These are phyloP conservation scores for Gracilaria gracilis DNA, from an alignment of 23 red algal genomes.

Conservation along the genomic window DNA sequence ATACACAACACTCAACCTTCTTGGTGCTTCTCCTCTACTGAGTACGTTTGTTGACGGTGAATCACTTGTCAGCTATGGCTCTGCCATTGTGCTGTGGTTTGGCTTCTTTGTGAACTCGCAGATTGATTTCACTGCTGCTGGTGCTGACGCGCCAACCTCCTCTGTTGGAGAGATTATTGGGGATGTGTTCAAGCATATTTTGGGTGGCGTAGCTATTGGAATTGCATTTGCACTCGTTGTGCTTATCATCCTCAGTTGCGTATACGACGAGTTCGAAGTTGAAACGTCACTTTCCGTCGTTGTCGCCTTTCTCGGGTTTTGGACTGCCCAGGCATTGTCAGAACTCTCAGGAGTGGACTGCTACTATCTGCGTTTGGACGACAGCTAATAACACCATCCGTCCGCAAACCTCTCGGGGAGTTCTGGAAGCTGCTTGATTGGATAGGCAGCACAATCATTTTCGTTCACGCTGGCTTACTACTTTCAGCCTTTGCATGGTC, in stretches of 20 bases:
- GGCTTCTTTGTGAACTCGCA: conserved; percentile 77
- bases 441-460: conserved; percentile 91
- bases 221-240: conserved; percentile 80
- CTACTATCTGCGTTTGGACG: conserved; percentile 75
- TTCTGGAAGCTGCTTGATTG: conserved; percentile 88
- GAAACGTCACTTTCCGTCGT: conserved; percentile 80
- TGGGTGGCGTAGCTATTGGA: conserved; percentile 83
- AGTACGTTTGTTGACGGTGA: conserved; percentile 89
- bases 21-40: conserved; percentile 74
- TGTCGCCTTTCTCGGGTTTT: conserved; percentile 92
- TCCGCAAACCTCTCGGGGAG: conserved; percentile 76
- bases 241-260: conserved; percentile 64
- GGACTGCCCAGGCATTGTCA: conserved; percentile 81
- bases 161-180: conserved; percentile 60
- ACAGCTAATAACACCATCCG: conserved; percentile 71
- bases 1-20: conserved; percentile 68
- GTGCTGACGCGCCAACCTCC: background rate
- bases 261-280: conserved; percentile 84
- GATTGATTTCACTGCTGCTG: background rate
- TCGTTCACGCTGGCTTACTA: conserved; percentile 87
- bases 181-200: conserved; percentile 54
- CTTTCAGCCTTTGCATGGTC: conserved; percentile 84
- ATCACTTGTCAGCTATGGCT: conserved; percentile 90
- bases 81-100: conserved; percentile 85
- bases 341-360: conserved; percentile 90